A percentile compares a stretch with the other conserved stretches of the same genome.
Conservation (phyloP, 1,284 basidiomycete species). For the Ustilago vetiveriae region DNA sequence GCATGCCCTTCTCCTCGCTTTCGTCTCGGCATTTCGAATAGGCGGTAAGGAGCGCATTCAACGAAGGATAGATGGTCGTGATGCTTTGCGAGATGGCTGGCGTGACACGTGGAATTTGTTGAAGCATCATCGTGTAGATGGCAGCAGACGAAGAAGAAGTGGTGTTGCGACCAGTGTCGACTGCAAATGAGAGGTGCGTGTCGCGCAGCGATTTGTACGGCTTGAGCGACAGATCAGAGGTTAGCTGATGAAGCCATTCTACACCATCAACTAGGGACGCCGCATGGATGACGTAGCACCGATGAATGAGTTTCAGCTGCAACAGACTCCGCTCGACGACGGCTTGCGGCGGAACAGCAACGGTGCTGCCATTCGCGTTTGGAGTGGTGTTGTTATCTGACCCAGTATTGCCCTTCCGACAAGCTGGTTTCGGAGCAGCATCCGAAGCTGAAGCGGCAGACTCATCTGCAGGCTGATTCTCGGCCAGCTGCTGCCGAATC, state of each 20-base stretch:
- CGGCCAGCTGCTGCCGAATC: constrained; percentile 37
- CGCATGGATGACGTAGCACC: constrained; percentile 44
- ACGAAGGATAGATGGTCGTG: constrained; percentile 27
- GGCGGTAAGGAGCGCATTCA: constrained; percentile 16
- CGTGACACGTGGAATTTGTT: constrained; percentile 44
- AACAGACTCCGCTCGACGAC: constrained; percentile 25
- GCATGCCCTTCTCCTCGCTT: constrained; percentile 8
- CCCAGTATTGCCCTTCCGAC: constrained; percentile 9
- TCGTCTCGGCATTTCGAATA: constrained; percentile 21
- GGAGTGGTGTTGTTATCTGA: background rate
- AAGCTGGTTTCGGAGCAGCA: constrained; percentile 4
- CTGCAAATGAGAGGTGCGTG: constrained; percentile 39
- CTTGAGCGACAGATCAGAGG: constrained; percentile 32
- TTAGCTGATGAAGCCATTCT: constrained; percentile 44
- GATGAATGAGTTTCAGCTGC: constrained; percentile 40
- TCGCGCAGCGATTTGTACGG: constrained; percentile 46
- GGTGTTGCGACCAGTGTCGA: constrained; percentile 41
- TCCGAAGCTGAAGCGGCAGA: background rate
- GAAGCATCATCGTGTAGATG: constrained; percentile 38
- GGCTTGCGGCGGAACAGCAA: constrained; percentile 1
- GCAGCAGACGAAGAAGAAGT: constrained; percentile 12
- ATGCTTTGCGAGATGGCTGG: constrained; percentile 32
- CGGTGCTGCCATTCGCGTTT: background rate
- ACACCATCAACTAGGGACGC: constrained; percentile 28
- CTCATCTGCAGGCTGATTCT: constrained; percentile 1